A percentile compares a stretch with the other conserved stretches of the same genome.
Conservation (phyloP, 2,329 filamentous ascomycete genomes). For the Chaetomiaceae sp. region DNA sequence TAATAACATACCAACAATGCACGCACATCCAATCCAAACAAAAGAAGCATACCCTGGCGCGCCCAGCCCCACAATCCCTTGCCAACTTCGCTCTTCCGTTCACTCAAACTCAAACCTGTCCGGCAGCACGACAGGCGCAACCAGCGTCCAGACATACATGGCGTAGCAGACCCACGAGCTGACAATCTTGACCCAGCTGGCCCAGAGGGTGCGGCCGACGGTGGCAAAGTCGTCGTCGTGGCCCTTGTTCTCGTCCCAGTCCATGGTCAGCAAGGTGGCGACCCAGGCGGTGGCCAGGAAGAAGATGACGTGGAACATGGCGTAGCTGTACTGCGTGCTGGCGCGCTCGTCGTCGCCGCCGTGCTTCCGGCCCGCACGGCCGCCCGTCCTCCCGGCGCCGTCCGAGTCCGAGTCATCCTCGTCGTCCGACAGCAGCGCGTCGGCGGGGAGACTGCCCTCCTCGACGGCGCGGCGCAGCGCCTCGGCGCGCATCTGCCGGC, state of each 20-base stretch:
- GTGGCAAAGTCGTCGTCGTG: slow-evolving; percentile 68
- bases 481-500: slow-evolving; percentile 88
- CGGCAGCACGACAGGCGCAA: slow-evolving; percentile 78
- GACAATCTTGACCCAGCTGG: slow-evolving; percentile 98
- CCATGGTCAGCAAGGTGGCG: slow-evolving; percentile 75
- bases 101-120: slow-evolving; percentile 69
- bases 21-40: too few species aligned
- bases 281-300: slow-evolving; percentile 95
- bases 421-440: slow-evolving; percentile 72
- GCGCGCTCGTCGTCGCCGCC: slow-evolving; percentile 80
- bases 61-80: too few species aligned
- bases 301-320: slow-evolving; percentile 95
- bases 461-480: slow-evolving; percentile 88
- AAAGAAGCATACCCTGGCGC: too few species aligned
- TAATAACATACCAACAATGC: too few species aligned
- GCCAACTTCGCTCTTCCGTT: too few species aligned
- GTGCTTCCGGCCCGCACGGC: slow-evolving; percentile 23
- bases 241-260: slow-evolving; percentile 59
- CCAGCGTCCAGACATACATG: slow-evolving; percentile 88
- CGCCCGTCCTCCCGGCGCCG: background rate
- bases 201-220: slow-evolving; percentile 91
- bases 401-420: slow-evolving; percentile 46
- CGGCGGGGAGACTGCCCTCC: slow-evolving; percentile 84
- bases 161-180: slow-evolving; percentile 95
- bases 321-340: slow-evolving; percentile 92